Evolutionary conservation across 257 asterid species (phyloP), one percentile per base, ranked within the genome.

Genomic region (Nicotiana attenuata): DNA sequence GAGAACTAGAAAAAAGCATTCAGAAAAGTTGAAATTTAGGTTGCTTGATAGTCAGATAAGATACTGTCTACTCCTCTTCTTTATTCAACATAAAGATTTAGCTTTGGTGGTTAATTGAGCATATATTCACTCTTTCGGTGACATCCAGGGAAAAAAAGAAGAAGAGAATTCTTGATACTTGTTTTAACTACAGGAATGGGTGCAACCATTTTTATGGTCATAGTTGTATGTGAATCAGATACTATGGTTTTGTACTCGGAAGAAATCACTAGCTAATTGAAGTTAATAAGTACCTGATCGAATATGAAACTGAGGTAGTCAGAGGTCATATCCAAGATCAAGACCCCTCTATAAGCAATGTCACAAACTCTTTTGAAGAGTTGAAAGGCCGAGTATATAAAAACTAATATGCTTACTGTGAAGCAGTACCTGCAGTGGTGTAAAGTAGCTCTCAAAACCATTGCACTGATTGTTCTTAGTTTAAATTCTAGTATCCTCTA

Each of bases 221-320:
- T 22, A 47, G 60, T 73, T 73, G 26, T 28, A 75, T 47, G 45
- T 8, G 80, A 75, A 52, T 52, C 7, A 52, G 9, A 33, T 33
- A 33, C 38, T 33, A 33, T 33, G 41, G 63, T 75, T 75, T 7
- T 73, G 63, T 41, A 22, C 63, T 75, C 5, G 5, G 63, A 75
- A 15, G 9, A 24, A 15, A 75, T 47, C 41, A 47, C 63, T 14
- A 75, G 63, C 16, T 75, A 24, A 50, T 15, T 50, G 13, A 20
- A 75, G 38, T 78, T 0, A 45, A 3, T 41, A 31, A 24, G 84
- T 87, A 91, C 97, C 91, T 90, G 93, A 73, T 93, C 91, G 29
- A 91, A 63, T 79, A 89, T 83, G 89, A 93, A 91, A 89, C 88
- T 89, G 82, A 86, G 83, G 85, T 89, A 90, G 66, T 93, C 97